A percentile compares a stretch with the other conserved stretches of the same genome.
These are phyloP conservation scores for Ilyonectria robusta DNA, from an alignment of 2,329 filamentous ascomycete species.

Conservation along the genomic window DNA sequence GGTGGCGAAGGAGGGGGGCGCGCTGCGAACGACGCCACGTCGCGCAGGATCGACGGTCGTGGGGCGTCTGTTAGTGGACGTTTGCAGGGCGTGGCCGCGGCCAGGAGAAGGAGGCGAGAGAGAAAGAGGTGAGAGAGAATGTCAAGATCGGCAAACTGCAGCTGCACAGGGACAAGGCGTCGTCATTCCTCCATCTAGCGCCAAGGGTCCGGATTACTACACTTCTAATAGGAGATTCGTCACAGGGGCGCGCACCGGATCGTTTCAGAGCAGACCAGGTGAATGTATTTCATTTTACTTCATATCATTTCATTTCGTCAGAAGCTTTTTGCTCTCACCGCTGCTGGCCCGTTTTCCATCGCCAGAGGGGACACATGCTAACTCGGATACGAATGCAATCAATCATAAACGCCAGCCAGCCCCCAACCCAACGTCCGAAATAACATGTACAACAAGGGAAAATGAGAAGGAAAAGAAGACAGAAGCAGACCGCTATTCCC, in stretches of 20 bases:
- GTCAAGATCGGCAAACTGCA: not conserved
- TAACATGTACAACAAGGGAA: not conserved
- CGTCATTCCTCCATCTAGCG: not conserved
- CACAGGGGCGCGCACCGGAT: not conserved
- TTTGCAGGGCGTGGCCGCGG: too few relatives aligned
- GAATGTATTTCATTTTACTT: constrained; percentile 4
- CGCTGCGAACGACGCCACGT: constrained; percentile 19
- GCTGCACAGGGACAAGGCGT: not conserved
- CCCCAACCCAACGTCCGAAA: constrained; percentile 8
- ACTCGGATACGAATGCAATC: not conserved
- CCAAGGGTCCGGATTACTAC: not conserved
- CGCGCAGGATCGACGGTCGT: not conserved
- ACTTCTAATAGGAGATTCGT: not conserved
- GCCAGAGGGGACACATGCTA: not conserved
- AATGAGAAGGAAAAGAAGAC: not conserved
- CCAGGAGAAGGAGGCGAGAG: not conserved
- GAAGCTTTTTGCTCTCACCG: constrained; percentile 1
- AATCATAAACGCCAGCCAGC: constrained; percentile 2
- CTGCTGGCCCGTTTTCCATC: not conserved
- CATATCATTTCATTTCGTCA: constrained; percentile 20
- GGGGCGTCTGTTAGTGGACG: not conserved
- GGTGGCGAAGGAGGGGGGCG: not conserved
- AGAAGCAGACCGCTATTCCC: constrained; percentile 5
- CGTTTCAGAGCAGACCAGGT: constrained; percentile 13
- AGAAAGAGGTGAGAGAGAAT: not conserved